Percentiles rank a stretch among this genome's conserved stretches.
Conservation (phyloP, 2,329 filamentous ascomycete genomes). For the Aspergillus felis region DNA sequence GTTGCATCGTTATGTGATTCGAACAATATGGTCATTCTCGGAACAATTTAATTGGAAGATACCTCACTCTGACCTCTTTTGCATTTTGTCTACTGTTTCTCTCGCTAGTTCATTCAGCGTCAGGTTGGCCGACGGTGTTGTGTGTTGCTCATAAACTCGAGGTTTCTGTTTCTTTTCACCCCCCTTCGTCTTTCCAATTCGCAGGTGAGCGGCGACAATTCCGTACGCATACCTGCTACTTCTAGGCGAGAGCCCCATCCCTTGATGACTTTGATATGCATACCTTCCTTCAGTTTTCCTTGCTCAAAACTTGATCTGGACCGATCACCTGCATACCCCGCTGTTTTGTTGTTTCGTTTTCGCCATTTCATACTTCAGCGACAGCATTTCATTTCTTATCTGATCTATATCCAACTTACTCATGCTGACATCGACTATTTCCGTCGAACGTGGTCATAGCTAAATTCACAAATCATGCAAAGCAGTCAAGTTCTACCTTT, state of each 20-base stretch:
- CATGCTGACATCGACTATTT: background rate
- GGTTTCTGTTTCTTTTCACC: background rate
- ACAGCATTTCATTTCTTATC: background rate
- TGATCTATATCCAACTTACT: background rate
- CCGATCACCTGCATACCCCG: conserved; percentile 1
- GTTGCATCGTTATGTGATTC: conserved; percentile 70
- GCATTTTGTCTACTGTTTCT: background rate
- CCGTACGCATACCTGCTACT: background rate
- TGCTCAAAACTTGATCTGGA: conserved; percentile 65
- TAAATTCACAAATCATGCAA: background rate
- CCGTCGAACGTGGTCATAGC: background rate
- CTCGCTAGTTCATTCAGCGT: conserved; percentile 16
- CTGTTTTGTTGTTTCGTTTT: background rate
- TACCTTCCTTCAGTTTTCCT: conserved; percentile 80
- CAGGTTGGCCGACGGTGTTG: conserved; percentile 7
- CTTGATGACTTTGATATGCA: conserved; percentile 56
- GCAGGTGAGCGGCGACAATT: background rate
- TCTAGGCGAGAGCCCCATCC: background rate
- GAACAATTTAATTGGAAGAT: background rate
- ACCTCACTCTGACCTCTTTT: background rate
- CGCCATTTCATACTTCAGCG: background rate
- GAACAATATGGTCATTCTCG: background rate
- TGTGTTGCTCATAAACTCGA: background rate
- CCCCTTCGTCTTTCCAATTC: background rate
- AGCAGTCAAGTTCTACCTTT: background rate